Evolutionary conservation across 2,329 filamentous ascomycete genomes (phyloP).

Genomic region (Fusarium tanahbumbuense): DNA sequence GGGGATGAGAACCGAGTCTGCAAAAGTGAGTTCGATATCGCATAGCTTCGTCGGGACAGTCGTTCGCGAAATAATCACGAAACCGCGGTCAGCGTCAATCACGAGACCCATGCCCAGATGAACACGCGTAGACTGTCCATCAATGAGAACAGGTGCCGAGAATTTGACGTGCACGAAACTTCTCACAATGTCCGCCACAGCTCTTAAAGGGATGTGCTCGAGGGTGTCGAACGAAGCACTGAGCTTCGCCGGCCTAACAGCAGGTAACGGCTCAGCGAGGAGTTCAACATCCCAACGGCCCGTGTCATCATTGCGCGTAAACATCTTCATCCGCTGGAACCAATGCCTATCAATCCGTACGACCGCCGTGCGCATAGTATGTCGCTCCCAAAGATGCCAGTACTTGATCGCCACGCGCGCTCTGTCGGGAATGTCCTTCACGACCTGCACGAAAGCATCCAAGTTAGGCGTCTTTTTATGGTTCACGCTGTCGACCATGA

Average conservation of each 20-base stretch:
- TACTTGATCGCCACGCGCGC: conserved; percentile 19
- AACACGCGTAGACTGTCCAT: conserved; percentile 71
- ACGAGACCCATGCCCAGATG: conserved; percentile 96
- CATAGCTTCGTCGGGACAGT: conserved; percentile 96
- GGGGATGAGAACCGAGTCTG: conserved; percentile 94
- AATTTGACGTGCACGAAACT: conserved; percentile 95
- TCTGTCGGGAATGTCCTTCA: conserved; percentile 28
- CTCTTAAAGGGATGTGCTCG: conserved; percentile 85
- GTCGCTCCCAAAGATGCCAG: conserved; percentile 51
- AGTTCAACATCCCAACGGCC: conserved; percentile 95
- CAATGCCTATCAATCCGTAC: conserved; percentile 94
- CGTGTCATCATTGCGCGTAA: conserved; percentile 86
- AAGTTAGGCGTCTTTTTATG: conserved; percentile 80
- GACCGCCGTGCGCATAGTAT: conserved; percentile 92
- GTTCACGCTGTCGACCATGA: conserved; percentile 77
- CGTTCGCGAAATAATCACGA: conserved; percentile 92
- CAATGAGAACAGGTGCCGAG: conserved; percentile 92
- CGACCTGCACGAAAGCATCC: conserved; percentile 70
- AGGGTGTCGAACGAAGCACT: conserved; percentile 93
- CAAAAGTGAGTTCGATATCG: conserved; percentile 94
- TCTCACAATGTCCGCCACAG: conserved; percentile 88
- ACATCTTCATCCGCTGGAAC: conserved; percentile 93
- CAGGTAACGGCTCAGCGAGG: conserved; percentile 81
- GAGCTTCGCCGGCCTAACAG: conserved; percentile 75
- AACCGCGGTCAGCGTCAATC: conserved; percentile 92